phyloP scores from a whole-genome alignment of 495 filamentous ascomycete species.

The Apiosordaria backusii region DNA sequence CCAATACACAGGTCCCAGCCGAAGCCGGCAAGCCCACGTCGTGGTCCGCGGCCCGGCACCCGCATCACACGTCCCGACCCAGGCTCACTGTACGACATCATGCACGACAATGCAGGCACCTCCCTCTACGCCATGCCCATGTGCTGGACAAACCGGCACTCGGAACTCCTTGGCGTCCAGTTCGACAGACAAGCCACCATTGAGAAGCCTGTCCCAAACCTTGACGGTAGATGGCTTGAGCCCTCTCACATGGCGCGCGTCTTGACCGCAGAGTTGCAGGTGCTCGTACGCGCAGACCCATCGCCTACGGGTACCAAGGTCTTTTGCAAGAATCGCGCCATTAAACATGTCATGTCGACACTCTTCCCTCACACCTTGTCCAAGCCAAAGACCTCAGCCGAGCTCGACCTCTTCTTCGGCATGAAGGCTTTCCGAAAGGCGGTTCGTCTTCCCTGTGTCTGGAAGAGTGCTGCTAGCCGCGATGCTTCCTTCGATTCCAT shows the following conservation, averaged over 20 bases:
- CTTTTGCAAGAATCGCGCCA: slow-evolving; percentile 28
- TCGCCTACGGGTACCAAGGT: background rate
- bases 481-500: slow-evolving; percentile 37
- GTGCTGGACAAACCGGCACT: slow-evolving; percentile 46
- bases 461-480: slow-evolving; percentile 26
- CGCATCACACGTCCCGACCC: slow-evolving; percentile 33
- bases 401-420: slow-evolving; percentile 41
- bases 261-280: slow-evolving; percentile 32
- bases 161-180: slow-evolving; percentile 35
- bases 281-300: slow-evolving; percentile 27
- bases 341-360: slow-evolving; percentile 32
- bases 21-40: slow-evolving; percentile 5
- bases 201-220: slow-evolving; percentile 31
- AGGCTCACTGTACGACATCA: slow-evolving; percentile 47
- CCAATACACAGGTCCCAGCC: slow-evolving; percentile 10
- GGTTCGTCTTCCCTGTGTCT: slow-evolving; percentile 36
- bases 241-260: slow-evolving; percentile 28
- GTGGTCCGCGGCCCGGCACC: slow-evolving; percentile 3
- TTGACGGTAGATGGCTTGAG: slow-evolving; percentile 18
- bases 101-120: slow-evolving; percentile 40
- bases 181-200: slow-evolving; percentile 36
- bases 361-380: slow-evolving; percentile 37
- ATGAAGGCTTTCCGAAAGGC: slow-evolving; percentile 27
- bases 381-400: slow-evolving; percentile 22
- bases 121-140: slow-evolving; percentile 42